A percentile compares a stretch with the other conserved stretches of the same genome.
These are phyloP conservation scores for Cornus suecica DNA, from an alignment of 148 eudicot genomes.

Conservation along the genomic window DNA sequence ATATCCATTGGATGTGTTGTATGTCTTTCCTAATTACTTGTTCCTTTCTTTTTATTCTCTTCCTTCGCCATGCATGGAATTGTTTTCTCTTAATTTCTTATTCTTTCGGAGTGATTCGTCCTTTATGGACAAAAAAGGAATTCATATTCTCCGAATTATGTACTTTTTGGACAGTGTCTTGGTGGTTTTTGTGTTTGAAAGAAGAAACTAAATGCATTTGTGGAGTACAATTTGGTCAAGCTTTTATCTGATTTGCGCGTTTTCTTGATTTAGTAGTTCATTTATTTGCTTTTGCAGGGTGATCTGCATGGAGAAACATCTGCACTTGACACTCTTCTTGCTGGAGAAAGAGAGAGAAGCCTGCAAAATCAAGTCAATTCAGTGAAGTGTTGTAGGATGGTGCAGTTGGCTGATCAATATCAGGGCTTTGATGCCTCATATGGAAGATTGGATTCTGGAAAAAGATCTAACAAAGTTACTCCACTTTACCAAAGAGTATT, in stretches of 20 bases:
- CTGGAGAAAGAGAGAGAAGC: constrained; percentile 26
- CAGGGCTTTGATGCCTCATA: constrained; percentile 37
- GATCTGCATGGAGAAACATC: constrained; percentile 36
- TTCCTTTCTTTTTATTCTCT: no score
- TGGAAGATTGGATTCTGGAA: constrained; percentile 40
- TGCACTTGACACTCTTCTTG: constrained; percentile 25
- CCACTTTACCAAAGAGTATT: constrained; percentile 82
- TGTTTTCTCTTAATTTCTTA: background rate
- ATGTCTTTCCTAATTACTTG: no score
- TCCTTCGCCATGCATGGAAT: background rate
- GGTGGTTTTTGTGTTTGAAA: background rate
- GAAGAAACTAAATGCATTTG: background rate
- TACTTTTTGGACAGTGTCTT: background rate
- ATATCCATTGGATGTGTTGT: background rate
- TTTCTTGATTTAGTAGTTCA: background rate
- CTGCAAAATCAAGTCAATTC: constrained; percentile 22
- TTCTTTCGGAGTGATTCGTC: background rate
- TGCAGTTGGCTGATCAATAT: constrained; percentile 38
- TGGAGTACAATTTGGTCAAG: background rate
- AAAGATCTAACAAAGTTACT: constrained; percentile 27
- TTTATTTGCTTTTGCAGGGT: constrained; percentile 39
- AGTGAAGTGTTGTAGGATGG: constrained; percentile 22
- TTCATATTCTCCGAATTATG: background rate
- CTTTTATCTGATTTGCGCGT: background rate
- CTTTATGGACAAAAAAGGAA: background rate